Evolutionary conservation across 2,329 filamentous ascomycete species (phyloP).

Genomic region (Arachnopeziza araneosa): DNA sequence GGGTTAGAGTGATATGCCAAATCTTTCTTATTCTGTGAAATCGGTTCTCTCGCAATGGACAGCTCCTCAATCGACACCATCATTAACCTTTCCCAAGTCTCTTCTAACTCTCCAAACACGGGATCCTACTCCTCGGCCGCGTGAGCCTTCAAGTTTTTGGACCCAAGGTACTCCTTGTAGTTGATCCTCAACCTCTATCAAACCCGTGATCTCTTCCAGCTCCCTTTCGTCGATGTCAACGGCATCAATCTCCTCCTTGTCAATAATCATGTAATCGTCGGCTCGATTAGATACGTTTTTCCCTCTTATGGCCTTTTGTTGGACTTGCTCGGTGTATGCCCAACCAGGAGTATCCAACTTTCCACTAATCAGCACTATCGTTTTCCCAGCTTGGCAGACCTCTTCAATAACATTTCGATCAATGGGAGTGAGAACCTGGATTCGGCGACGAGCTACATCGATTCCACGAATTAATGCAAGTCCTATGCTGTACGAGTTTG

Average conservation of each 20-base stretch:
- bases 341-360: constrained; percentile 64
- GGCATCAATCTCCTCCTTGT: constrained; percentile 1
- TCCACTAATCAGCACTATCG: constrained; percentile 60
- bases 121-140: constrained; percentile 52
- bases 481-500: constrained; percentile 53
- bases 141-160: constrained; percentile 48
- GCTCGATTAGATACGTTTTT: constrained; percentile 22
- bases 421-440: constrained; percentile 64
- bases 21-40: background rate
- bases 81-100: constrained; percentile 45
- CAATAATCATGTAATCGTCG: background rate
- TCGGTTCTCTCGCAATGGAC: background rate
- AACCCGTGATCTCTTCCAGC: background rate
- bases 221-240: constrained; percentile 1
- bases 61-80: constrained; percentile 15
- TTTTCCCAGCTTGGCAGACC: constrained; percentile 37
- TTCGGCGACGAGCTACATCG: constrained; percentile 44
- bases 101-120: constrained; percentile 59
- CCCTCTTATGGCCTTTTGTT: constrained; percentile 27
- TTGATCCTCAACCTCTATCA: constrained; percentile 25
- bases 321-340: constrained; percentile 62
- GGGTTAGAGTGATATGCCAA: background rate
- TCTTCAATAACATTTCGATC: constrained; percentile 35
- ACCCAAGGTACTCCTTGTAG: constrained; percentile 49
- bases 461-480: constrained; percentile 67